phyloP scores from a whole-genome alignment of 2,329 filamentous ascomycete species.

The Calonectria pauciramosa region DNA sequence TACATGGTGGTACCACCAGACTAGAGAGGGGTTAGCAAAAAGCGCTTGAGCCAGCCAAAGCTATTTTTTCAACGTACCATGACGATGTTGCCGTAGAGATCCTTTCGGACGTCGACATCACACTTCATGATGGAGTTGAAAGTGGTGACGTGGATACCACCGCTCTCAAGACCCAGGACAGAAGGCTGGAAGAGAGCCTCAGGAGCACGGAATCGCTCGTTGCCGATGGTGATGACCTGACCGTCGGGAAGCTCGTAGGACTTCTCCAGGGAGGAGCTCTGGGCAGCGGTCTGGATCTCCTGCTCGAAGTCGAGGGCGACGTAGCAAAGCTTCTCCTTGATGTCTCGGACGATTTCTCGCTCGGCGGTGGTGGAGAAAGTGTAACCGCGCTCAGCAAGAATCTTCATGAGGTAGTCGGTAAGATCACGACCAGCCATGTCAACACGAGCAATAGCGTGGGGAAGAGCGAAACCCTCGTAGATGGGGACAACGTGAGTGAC shows the following conservation, averaged over 20 bases:
- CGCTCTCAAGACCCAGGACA: slow-evolving; percentile 97
- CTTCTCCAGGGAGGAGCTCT: slow-evolving; percentile 99
- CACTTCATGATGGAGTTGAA: slow-evolving; percentile 99
- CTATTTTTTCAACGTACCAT: slow-evolving; percentile 81
- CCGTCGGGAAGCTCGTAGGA: slow-evolving; percentile 99
- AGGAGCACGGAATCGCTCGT: slow-evolving; percentile 99
- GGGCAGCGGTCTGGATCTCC: slow-evolving; percentile 99
- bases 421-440: slow-evolving; percentile 99
- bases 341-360: slow-evolving; percentile 99
- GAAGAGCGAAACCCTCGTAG: slow-evolving; percentile 99
- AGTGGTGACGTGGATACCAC: slow-evolving; percentile 99
- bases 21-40: slow-evolving; percentile 64
- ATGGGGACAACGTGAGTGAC: slow-evolving; percentile 99
- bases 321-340: slow-evolving; percentile 99
- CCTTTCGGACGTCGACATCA: slow-evolving; percentile 99
- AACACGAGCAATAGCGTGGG: slow-evolving; percentile 99
- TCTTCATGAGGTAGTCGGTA: slow-evolving; percentile 99
- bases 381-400: slow-evolving; percentile 98
- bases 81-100: slow-evolving; percentile 99
- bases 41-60: not conserved
- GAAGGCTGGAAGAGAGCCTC: slow-evolving; percentile 99
- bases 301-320: slow-evolving; percentile 99
- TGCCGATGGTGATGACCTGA: slow-evolving; percentile 99
- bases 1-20: slow-evolving; percentile 99
- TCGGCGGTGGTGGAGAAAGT: slow-evolving; percentile 99